Evolutionary conservation across 345 rosid species (phyloP), one percentile per base, ranked within the genome.

Genomic region (Ailanthus altissimus): DNA sequence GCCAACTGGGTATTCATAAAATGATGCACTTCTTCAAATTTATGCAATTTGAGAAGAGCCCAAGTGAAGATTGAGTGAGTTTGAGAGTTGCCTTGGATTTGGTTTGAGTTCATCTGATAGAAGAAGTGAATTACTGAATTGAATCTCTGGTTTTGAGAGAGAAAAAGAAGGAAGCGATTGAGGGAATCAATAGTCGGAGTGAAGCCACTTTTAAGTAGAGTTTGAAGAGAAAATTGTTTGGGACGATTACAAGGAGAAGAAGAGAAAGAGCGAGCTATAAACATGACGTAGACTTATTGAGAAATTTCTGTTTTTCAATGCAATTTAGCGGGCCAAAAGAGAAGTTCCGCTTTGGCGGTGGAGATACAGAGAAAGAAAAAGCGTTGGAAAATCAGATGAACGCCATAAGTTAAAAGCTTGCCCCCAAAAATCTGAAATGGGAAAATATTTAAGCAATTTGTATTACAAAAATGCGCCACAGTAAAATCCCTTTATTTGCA

Each of bases 11-110:
- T 67, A 69, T 78, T 79, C 81, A 89, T 82, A 67, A 89, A 88
- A 67, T 43, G 68, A 85, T 84, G 89, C 6, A 90, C 94, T 72
- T 89, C 94, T 77, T 90, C 91, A 73, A 80, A 89, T 81, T 78
- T 83, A 68, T 80, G 79, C 77, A 86, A 85, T 66, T 78, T 88
- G 80, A 93, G 83, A 67, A 90, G 86, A 36, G 94, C 84, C 83
- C 81, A 78, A 11, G 86, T 61, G 71, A 88, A 76, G 85, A 88
- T 45, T 0, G 92, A 89, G 83, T 78, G 79, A 73, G 87, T 88
- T 42, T 74, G 81, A 70, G 65, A 75, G 73, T 80, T 84, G 45
- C 80, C 69, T 10, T 61, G 49, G 82, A 88, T 70, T 5, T 81
- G 70, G 77, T 84, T 84, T 2, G 75, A 75, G 16, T 72, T 73